These are phyloP conservation scores for Ogataea degrootiae DNA, from an alignment of 805 yeast species.

Conservation along the genomic window DNA sequence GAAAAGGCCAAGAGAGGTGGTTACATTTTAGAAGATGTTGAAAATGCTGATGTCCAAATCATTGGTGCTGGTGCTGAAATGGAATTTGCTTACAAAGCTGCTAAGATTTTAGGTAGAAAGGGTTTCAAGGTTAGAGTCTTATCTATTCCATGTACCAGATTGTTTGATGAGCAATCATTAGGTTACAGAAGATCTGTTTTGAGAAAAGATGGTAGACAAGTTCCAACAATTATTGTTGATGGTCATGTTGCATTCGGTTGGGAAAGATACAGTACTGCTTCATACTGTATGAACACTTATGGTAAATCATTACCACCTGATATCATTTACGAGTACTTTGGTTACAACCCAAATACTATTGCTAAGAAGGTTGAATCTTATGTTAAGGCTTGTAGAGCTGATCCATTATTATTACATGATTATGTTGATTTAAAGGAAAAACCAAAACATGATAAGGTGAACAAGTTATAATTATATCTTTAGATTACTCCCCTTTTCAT, in stretches of 20 bases:
- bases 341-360: constrained; percentile 87
- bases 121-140: constrained; percentile 79
- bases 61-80: constrained; percentile 97
- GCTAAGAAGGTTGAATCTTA: constrained; percentile 40
- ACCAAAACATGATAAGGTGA: constrained; percentile 20
- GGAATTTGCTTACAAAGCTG: constrained; percentile 73
- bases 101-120: constrained; percentile 57
- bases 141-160: constrained; percentile 86
- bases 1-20: constrained; percentile 96
- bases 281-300: constrained; percentile 90
- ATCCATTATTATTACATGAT: constrained; percentile 26
- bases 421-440: constrained; percentile 30
- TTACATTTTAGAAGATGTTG: constrained; percentile 64
- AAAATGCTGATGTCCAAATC: constrained; percentile 56
- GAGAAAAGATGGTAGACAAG: constrained; percentile 67
- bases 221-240: constrained; percentile 90
- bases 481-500: too few relatives aligned
- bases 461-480: constrained; percentile 9
- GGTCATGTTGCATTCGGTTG: constrained; percentile 88
- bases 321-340: constrained; percentile 79
- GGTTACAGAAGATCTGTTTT: constrained; percentile 82
- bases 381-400: constrained; percentile 18
- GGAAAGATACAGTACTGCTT: constrained; percentile 94
- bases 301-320: constrained; percentile 94
- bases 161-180: constrained; percentile 78